Percentiles rank a stretch among this genome's conserved stretches.
Evolutionary conservation across 352 stramenopile genomes (phyloP).

Genomic region (Phytophthora parvispora): DNA sequence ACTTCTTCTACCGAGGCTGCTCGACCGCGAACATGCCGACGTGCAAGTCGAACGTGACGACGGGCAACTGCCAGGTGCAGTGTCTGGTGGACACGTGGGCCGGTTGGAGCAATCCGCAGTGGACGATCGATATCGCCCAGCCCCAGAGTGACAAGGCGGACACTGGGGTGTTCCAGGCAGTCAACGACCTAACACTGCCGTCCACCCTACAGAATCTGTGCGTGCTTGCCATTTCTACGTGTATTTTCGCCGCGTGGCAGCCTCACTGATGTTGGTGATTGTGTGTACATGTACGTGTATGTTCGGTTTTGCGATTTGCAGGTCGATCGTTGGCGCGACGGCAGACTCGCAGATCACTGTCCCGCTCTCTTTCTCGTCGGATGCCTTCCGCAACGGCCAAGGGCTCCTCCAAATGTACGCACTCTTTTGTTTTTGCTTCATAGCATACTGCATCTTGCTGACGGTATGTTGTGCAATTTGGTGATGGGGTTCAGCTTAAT

Average conservation of each 20-base stretch:
- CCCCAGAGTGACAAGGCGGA: conserved; percentile 73
- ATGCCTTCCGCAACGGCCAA: conserved; percentile 57
- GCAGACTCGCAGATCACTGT: conserved; percentile 57
- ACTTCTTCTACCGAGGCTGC: conserved; percentile 77
- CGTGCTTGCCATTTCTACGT: conserved; percentile 17
- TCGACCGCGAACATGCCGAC: conserved; percentile 54
- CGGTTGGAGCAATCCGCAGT: conserved; percentile 41
- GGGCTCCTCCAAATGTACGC: conserved; percentile 63
- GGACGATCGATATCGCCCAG: conserved; percentile 69
- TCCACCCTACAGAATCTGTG: conserved; percentile 68
- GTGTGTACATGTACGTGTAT: background rate
- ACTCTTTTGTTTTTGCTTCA: background rate
- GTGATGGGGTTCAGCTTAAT: conserved; percentile 42
- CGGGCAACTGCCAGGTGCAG: conserved; percentile 67
- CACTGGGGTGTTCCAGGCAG: conserved; percentile 65
- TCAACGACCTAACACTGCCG: conserved; percentile 66
- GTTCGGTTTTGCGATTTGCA: conserved; percentile 32
- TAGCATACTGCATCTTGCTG: no score
- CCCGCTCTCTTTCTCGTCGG: conserved; percentile 61
- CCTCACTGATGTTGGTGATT: conserved; percentile 9
- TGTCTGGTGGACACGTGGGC: conserved; percentile 53
- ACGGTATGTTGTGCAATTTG: background rate
- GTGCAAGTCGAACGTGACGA: conserved; percentile 58
- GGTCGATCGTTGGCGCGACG: conserved; percentile 68
- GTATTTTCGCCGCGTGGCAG: no score